Percentiles rank a stretch among this genome's conserved stretches.
These are phyloP conservation scores for Akanthomyces lecanii DNA, from an alignment of 2,329 filamentous ascomycete species.

Conservation along the genomic window DNA sequence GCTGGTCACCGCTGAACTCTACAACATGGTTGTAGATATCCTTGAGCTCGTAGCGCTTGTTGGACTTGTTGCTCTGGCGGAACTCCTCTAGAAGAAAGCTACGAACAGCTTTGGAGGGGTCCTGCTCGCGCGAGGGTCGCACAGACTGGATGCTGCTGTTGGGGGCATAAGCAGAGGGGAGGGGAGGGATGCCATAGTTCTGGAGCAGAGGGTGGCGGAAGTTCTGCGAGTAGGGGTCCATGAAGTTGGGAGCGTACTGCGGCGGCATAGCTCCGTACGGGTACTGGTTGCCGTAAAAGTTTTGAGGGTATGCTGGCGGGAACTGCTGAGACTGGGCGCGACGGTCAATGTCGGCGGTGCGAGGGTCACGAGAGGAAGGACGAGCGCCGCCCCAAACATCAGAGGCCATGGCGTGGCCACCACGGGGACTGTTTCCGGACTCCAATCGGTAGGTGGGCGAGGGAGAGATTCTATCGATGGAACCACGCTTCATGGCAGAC, in stretches of 20 bases:
- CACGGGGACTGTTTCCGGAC: slow-evolving; percentile 24
- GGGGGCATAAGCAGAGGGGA: slow-evolving; percentile 30
- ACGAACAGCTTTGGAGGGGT: slow-evolving; percentile 57
- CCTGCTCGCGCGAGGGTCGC: slow-evolving; percentile 49
- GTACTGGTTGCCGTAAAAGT: slow-evolving; percentile 32
- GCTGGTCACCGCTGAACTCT: slow-evolving; percentile 93
- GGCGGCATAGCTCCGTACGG: slow-evolving; percentile 27
- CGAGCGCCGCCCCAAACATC: slow-evolving; percentile 37
- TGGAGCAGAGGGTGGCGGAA: slow-evolving; percentile 35
- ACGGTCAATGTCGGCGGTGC: slow-evolving; percentile 36
- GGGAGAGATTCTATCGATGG: slow-evolving; percentile 38
- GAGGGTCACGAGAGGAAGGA: slow-evolving; percentile 31
- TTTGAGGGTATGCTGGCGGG: slow-evolving; percentile 25
- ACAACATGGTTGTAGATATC: slow-evolving; percentile 85
- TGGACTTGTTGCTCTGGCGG: slow-evolving; percentile 67
- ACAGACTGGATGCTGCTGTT: slow-evolving; percentile 24
- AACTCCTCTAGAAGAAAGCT: slow-evolving; percentile 78
- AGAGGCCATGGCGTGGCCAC: slow-evolving; percentile 26
- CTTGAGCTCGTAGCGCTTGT: slow-evolving; percentile 74
- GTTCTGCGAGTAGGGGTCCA: slow-evolving; percentile 34
- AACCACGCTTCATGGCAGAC: slow-evolving; percentile 32
- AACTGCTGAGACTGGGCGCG: slow-evolving; percentile 32
- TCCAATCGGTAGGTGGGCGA: slow-evolving; percentile 28
- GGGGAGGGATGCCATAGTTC: slow-evolving; percentile 31
- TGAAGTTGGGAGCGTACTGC: slow-evolving; percentile 34